Evolutionary conservation across 257 asterid species (phyloP).

Genomic region (Solanum dulcamara): DNA sequence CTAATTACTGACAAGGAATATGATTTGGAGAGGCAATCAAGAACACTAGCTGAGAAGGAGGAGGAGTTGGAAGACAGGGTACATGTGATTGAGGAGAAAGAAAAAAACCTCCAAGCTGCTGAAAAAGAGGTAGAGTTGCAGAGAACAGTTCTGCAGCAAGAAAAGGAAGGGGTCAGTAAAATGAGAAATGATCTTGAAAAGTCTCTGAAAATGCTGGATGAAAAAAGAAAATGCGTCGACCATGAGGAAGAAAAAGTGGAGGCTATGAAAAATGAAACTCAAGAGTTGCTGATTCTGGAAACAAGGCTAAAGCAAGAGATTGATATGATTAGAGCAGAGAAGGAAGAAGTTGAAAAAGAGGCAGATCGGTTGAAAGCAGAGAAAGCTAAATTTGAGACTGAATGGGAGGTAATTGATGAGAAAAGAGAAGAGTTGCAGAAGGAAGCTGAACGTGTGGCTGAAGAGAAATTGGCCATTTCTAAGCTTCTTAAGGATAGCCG

Average conservation of each 20-base stretch:
- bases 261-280: conserved; percentile 68
- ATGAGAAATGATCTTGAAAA: conserved; percentile 52
- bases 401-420: conserved; percentile 88
- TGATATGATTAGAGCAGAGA: conserved; percentile 63
- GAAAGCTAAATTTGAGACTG: conserved; percentile 83
- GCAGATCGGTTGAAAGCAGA: conserved; percentile 68
- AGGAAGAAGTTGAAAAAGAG: conserved; percentile 62
- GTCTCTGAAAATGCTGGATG: conserved; percentile 51
- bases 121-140: conserved; percentile 45
- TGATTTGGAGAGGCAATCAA: conserved; percentile 45
- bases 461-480: conserved; percentile 56
- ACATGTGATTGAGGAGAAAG: conserved; percentile 37
- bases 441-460: conserved; percentile 67
- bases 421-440: conserved; percentile 67
- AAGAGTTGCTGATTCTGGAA: conserved; percentile 59
- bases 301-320: conserved; percentile 83
- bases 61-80: conserved; percentile 53
- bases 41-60: conserved; percentile 40
- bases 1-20: conserved; percentile 54
- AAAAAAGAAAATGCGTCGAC: conserved; percentile 35
- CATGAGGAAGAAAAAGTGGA: conserved; percentile 55
- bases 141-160: conserved; percentile 32
- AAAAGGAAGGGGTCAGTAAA: conserved; percentile 36
- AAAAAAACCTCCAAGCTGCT: conserved; percentile 35
- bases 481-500: conserved; percentile 72